These are phyloP conservation scores for Paraurostyla sp. DNA, from an alignment of 73 alveolate genomes.

Conservation along the genomic window DNA sequence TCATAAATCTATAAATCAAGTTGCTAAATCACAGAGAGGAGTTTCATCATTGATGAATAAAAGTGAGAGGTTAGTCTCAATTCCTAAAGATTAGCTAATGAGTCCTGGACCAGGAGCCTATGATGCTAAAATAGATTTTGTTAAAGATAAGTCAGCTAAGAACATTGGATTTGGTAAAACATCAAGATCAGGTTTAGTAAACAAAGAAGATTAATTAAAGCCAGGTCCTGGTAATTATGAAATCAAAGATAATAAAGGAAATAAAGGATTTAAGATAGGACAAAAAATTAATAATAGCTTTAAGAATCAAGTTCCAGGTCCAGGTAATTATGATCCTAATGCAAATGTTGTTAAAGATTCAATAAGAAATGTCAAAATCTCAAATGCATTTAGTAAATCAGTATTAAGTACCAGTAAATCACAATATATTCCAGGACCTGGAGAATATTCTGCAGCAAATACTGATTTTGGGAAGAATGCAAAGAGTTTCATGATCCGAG, in stretches of 20 bases:
- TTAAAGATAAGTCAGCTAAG: conserved; percentile 1
- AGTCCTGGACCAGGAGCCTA: conserved; percentile 31
- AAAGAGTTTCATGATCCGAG: neutral
- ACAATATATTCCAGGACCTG: conserved; percentile 6
- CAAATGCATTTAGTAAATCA: neutral
- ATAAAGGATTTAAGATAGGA: neutral
- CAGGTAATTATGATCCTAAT: conserved; percentile 48
- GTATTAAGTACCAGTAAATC: neutral
- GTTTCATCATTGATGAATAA: conserved; percentile 5
- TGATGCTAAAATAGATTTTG: neutral
- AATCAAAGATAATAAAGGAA: neutral
- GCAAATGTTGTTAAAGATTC: conserved; percentile 13
- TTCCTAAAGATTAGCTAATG: neutral
- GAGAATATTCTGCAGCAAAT: neutral
- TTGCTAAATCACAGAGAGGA: neutral
- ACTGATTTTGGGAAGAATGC: neutral
- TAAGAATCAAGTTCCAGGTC: conserved; percentile 17
- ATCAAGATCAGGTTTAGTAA: neutral
- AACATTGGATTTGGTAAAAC: neutral
- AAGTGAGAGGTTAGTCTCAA: neutral
- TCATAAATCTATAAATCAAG: neutral
- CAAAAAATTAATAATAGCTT: neutral
- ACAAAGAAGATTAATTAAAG: neutral
- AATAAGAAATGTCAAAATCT: conserved; percentile 7
- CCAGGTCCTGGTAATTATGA: conserved; percentile 56